Percentiles rank a stretch among this genome's conserved stretches.
These are phyloP conservation scores for Litsea cubeba DNA, from an alignment of 164 flowering plant species.

Conservation along the genomic window DNA sequence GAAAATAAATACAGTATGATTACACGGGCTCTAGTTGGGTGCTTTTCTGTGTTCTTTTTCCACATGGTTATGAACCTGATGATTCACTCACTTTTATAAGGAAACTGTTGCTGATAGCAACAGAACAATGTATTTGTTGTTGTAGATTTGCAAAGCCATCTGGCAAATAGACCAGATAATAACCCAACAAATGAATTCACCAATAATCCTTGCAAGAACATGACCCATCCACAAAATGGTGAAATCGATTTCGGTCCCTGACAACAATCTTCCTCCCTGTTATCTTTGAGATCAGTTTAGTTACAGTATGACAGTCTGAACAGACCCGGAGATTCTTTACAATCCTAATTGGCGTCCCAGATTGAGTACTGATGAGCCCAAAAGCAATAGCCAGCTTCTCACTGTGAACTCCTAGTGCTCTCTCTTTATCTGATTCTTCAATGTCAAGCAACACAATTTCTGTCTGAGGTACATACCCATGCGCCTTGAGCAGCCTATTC, in stretches of 20 bases:
- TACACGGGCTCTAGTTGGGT: no score
- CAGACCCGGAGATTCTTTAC: slow-evolving; percentile 79
- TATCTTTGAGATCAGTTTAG: slow-evolving; percentile 57
- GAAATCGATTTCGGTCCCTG: slow-evolving; percentile 78
- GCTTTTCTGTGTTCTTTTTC: no score
- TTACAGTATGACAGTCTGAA: slow-evolving; percentile 57
- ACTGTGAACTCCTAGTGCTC: slow-evolving; percentile 60
- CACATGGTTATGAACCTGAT: no score
- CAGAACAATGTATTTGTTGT: not conserved
- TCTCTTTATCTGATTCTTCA: slow-evolving; percentile 45
- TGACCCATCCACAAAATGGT: slow-evolving; percentile 59
- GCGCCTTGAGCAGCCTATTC: slow-evolving; percentile 36
- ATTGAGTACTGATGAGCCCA: slow-evolving; percentile 65
- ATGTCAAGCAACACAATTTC: slow-evolving; percentile 57
- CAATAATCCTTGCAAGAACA: slow-evolving; percentile 77
- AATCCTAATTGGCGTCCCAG: slow-evolving; percentile 56
- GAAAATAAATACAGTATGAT: no score
- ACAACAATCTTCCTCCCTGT: slow-evolving; percentile 65
- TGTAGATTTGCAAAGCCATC: not conserved
- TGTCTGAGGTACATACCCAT: slow-evolving; percentile 51
- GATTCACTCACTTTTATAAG: not conserved
- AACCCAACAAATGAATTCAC: slow-evolving; percentile 28
- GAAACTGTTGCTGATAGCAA: not conserved
- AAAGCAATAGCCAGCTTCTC: slow-evolving; percentile 75
- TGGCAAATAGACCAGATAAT: not conserved